A percentile compares a stretch with the other conserved stretches of the same genome.
Evolutionary conservation across 2,329 filamentous ascomycete genomes (phyloP).

Genomic region (Colletotrichum costaricense): DNA sequence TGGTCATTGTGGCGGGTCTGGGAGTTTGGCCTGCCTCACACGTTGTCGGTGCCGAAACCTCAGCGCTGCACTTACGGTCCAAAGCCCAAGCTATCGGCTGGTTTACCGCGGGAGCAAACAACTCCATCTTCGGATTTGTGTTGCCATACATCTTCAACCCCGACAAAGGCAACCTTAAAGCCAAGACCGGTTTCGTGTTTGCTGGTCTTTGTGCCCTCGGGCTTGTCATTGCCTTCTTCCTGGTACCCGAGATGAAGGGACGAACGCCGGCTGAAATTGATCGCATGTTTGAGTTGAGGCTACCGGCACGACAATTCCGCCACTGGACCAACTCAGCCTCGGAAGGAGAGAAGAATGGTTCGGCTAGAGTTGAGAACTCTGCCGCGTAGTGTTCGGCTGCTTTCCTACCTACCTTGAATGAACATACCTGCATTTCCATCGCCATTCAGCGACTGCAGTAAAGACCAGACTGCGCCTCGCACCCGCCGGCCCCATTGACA

Average conservation of each 20-base stretch:
- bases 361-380: conserved; percentile 7
- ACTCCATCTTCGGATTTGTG: conserved; percentile 56
- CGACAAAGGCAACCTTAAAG: conserved; percentile 49
- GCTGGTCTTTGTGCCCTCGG: conserved; percentile 49
- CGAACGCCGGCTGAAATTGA: conserved; percentile 61
- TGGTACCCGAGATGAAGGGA: conserved; percentile 65
- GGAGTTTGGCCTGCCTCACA: conserved; percentile 57
- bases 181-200: conserved; percentile 55
- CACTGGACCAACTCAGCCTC: conserved; percentile 28
- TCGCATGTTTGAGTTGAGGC: conserved; percentile 45
- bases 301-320: conserved; percentile 43
- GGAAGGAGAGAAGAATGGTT: neutral
- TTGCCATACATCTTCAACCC: conserved; percentile 63
- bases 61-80: conserved; percentile 54
- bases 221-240: conserved; percentile 52
- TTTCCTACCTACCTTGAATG: neutral
- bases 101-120: conserved; percentile 51
- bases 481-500: neutral
- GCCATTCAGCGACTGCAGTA: neutral
- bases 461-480: conserved; percentile 17
- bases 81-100: conserved; percentile 58
- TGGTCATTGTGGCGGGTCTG: conserved; percentile 54
- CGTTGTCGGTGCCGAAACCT: conserved; percentile 55
- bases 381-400: neutral
- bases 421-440: neutral